phyloP scores from a whole-genome alignment of 805 yeast genomes.

The Candida nemodendra region DNA sequence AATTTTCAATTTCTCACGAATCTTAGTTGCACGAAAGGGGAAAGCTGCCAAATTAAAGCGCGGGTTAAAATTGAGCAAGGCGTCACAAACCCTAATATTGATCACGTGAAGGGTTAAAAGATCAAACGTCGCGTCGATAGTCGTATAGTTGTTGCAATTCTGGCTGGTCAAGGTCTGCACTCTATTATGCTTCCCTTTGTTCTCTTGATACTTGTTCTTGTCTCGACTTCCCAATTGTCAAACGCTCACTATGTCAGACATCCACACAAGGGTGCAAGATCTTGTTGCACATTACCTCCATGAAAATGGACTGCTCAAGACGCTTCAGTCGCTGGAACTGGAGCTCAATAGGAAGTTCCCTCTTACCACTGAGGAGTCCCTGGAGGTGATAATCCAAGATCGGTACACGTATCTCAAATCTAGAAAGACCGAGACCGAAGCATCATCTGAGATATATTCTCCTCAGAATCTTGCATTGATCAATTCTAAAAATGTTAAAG shows the following conservation, averaged over 20 bases:
- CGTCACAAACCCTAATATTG: neutral
- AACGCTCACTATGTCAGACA: no score
- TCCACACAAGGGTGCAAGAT: conserved; percentile 25
- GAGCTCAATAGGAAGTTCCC: conserved; percentile 39
- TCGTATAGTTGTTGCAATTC: no score
- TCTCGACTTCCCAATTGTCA: no score
- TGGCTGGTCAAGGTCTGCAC: no score
- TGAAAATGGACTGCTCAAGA: conserved; percentile 43
- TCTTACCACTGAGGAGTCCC: conserved; percentile 33
- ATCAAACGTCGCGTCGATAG: neutral
- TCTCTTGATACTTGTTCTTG: no score
- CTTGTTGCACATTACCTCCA: conserved; percentile 61
- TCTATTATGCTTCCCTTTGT: no score
- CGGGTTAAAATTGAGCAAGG: conserved; percentile 1
- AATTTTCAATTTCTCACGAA: no score
- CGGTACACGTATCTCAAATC: conserved; percentile 27
- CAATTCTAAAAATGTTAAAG: conserved; percentile 12
- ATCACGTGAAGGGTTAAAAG: neutral
- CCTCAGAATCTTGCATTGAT: conserved; percentile 27
- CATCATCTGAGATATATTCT: conserved; percentile 14
- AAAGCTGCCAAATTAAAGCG: neutral
- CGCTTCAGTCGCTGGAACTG: conserved; percentile 48
- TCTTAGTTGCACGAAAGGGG: no score
- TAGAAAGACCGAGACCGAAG: conserved; percentile 9
- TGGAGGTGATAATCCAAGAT: conserved; percentile 36